Conservation (phyloP, 495 filamentous ascomycete genomes). For the Ramalina intermedia region DNA sequence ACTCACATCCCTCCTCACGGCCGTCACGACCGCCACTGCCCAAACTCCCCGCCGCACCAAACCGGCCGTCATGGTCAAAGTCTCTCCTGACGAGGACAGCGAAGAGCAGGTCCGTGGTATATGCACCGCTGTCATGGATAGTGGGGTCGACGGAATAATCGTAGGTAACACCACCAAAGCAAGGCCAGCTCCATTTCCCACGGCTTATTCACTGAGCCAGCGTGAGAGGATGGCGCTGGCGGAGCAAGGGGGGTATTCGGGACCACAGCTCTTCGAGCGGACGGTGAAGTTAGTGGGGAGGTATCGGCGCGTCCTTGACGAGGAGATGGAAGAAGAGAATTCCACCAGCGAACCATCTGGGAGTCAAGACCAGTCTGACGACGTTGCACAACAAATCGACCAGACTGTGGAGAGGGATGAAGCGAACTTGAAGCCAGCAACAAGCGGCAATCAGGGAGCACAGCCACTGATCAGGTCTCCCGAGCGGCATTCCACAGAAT, state of each 20-base stretch:
- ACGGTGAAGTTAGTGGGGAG: slow-evolving; percentile 61
- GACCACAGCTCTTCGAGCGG: slow-evolving; percentile 69
- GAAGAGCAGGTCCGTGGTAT: slow-evolving; percentile 73
- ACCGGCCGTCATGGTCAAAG: slow-evolving; percentile 90
- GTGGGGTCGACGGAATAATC: slow-evolving; percentile 85
- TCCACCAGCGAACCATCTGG: not conserved
- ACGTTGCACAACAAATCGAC: slow-evolving; percentile 8
- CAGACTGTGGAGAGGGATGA: slow-evolving; percentile 11
- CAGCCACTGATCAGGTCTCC: slow-evolving; percentile 11
- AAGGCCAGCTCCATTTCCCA: slow-evolving; percentile 51
- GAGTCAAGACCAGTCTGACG: not conserved
- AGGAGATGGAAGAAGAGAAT: slow-evolving; percentile 8
- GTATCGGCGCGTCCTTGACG: slow-evolving; percentile 63
- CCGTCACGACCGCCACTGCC: slow-evolving; percentile 66
- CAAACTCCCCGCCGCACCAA: slow-evolving; percentile 45
- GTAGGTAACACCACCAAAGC: slow-evolving; percentile 95
- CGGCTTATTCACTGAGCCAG: slow-evolving; percentile 37
- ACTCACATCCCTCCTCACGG: slow-evolving; percentile 60
- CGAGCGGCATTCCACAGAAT: slow-evolving; percentile 1
- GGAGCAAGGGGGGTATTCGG: slow-evolving; percentile 82
- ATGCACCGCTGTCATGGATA: slow-evolving; percentile 67
- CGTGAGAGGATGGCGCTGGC: slow-evolving; percentile 51
- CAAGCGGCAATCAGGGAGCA: not conserved
- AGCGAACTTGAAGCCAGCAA: slow-evolving; percentile 12
- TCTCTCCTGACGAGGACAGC: slow-evolving; percentile 84